Evolutionary conservation across 1,139 yeast species (phyloP).

Genomic region (Saccharomyces hybrid): DNA sequence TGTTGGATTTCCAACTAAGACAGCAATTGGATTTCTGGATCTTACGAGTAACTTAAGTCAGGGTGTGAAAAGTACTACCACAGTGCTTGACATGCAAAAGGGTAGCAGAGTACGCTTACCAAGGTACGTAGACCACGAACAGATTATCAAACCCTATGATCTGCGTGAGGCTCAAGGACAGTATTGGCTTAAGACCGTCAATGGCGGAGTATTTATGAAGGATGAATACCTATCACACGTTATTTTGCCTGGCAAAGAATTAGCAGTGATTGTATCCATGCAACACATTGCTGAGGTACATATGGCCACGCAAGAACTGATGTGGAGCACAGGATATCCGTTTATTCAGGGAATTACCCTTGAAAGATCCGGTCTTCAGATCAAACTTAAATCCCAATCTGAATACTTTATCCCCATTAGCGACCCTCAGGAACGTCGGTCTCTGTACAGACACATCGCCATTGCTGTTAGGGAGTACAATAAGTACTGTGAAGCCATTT

Average conservation of each 20-base stretch:
- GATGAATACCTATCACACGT: conserved; percentile 84
- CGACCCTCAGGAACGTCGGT: conserved; percentile 55
- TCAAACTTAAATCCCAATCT: conserved; percentile 51
- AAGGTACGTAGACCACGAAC: conserved; percentile 59
- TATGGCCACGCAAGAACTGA: conserved; percentile 45
- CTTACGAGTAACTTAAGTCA: conserved; percentile 89
- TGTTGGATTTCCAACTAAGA: conserved; percentile 90
- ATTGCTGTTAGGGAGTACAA: conserved; percentile 78
- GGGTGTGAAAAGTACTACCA: conserved; percentile 88
- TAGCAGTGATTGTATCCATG: conserved; percentile 70
- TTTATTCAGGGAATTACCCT: conserved; percentile 45
- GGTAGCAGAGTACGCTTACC: conserved; percentile 80
- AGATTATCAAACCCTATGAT: conserved; percentile 66
- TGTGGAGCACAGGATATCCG: conserved; percentile 27
- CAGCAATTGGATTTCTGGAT: conserved; percentile 92
- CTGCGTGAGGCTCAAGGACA: conserved; percentile 90
- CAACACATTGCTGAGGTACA: conserved; percentile 62
- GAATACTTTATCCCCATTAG: conserved; percentile 81
- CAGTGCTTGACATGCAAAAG: conserved; percentile 77
- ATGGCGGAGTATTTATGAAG: conserved; percentile 66
- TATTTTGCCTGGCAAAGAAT: conserved; percentile 73
- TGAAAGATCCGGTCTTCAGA: conserved; percentile 72
- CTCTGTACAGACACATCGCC: conserved; percentile 65
- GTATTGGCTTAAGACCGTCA: conserved; percentile 76
- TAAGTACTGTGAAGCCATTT: conserved; percentile 40